Conservation (phyloP, 2,329 filamentous ascomycete species). For the Aspergillus fumigatiaffinis region DNA sequence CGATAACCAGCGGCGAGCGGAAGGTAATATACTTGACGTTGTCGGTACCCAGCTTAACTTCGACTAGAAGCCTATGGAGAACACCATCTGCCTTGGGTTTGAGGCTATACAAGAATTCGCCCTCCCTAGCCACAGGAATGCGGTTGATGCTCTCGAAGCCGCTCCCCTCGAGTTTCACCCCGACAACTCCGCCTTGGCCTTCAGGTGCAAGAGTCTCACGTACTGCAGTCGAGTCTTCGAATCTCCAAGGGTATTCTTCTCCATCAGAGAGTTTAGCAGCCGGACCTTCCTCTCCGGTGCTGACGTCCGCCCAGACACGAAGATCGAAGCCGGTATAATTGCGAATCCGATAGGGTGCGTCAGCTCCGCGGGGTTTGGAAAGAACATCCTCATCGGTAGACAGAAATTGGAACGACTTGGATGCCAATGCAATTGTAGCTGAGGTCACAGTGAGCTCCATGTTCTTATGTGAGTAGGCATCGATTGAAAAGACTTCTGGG, state of each 20-base stretch:
- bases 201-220: conserved; percentile 88
- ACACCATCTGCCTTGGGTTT: conserved; percentile 82
- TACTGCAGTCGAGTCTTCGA: conserved; percentile 95
- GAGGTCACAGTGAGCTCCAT: conserved; percentile 92
- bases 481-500: conserved; percentile 74
- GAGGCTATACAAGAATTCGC: conserved; percentile 83
- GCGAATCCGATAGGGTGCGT: conserved; percentile 87
- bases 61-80: conserved; percentile 84
- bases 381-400: conserved; percentile 85
- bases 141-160: conserved; percentile 88
- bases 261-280: conserved; percentile 79
- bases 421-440: conserved; percentile 86
- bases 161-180: conserved; percentile 82
- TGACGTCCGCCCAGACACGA: conserved; percentile 73
- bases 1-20: conserved; percentile 82
- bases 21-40: conserved; percentile 98
- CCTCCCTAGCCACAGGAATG: conserved; percentile 88
- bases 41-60: conserved; percentile 84
- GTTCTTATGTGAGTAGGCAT: conserved; percentile 81
- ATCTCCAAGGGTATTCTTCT: conserved; percentile 89
- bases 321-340: conserved; percentile 96
- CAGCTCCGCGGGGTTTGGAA: conserved; percentile 84
- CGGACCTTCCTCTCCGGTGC: conserved; percentile 61
- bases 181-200: conserved; percentile 72
- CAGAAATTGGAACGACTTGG: conserved; percentile 88